A percentile compares a stretch with the other conserved stretches of the same genome.
These are phyloP conservation scores for Cucurbita maxima DNA, from an alignment of 306 rosid species.

Conservation along the genomic window DNA sequence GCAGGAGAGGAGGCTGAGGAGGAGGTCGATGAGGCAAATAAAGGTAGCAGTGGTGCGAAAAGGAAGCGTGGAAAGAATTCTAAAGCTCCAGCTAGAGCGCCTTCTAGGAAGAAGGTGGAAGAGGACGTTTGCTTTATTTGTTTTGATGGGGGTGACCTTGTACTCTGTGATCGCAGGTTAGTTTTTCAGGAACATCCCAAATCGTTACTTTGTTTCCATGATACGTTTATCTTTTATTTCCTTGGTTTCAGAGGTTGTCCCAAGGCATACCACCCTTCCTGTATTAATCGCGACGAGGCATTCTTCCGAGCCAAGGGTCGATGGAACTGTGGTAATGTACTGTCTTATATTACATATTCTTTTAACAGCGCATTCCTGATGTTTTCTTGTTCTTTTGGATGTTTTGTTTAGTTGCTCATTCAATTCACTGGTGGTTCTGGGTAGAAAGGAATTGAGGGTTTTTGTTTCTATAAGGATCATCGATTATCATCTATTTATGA, in stretches of 20 bases:
- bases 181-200: background rate
- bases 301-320: constrained; percentile 92
- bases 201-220: background rate
- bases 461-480: no score
- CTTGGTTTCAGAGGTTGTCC: constrained; percentile 77
- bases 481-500: no score
- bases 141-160: constrained; percentile 96
- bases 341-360: background rate
- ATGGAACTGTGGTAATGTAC: constrained; percentile 85
- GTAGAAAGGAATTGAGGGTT: background rate
- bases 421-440: background rate
- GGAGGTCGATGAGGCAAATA: constrained; percentile 27
- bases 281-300: constrained; percentile 86
- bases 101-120: constrained; percentile 56
- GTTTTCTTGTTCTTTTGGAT: no score
- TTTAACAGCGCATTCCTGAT: no score
- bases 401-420: background rate
- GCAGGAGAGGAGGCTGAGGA: constrained; percentile 39
- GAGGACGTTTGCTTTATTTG: constrained; percentile 99
- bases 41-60: constrained; percentile 34
- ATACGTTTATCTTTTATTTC: constrained; percentile 8
- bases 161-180: constrained; percentile 92
- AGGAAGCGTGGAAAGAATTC: constrained; percentile 72
- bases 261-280: constrained; percentile 92
- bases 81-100: constrained; percentile 30